phyloP scores from a whole-genome alignment of 352 stramenopile species.

The Phytophthora ohioensis region DNA sequence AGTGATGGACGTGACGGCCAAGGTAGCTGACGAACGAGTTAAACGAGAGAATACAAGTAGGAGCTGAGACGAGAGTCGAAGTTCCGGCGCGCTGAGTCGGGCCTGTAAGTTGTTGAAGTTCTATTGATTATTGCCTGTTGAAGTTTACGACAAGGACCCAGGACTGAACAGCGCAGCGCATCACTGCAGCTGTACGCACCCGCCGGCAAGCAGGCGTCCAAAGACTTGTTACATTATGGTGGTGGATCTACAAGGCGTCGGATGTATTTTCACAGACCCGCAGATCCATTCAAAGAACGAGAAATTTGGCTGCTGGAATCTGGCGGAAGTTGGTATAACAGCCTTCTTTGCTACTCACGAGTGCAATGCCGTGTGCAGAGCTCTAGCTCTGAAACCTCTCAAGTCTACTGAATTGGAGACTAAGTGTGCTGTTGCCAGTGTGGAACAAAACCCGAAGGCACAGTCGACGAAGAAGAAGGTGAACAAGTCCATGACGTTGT shows the following conservation, averaged over 20 bases:
- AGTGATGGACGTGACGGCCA: too few species aligned
- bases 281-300: constrained; percentile 50
- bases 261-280: constrained; percentile 53
- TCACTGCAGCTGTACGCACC: too few species aligned
- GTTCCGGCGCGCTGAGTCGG: too few species aligned
- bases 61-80: too few species aligned
- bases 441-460: not conserved
- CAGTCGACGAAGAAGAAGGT: not conserved
- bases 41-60: too few species aligned
- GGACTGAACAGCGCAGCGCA: too few species aligned
- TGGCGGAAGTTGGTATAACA: constrained; percentile 37
- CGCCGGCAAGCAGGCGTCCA: too few species aligned
- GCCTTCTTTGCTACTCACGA: constrained; percentile 49
- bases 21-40: too few species aligned
- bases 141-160: too few species aligned
- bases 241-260: constrained; percentile 52
- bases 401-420: constrained; percentile 3
- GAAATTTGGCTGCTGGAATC: constrained; percentile 40
- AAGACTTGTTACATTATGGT: constrained; percentile 33
- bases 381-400: constrained; percentile 31
- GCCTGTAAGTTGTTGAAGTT: too few species aligned
- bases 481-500: constrained; percentile 26
- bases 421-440: not conserved
- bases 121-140: too few species aligned
- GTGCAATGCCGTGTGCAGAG: constrained; percentile 44